Percentiles rank a stretch among this genome's conserved stretches.
phyloP scores from a whole-genome alignment of 148 eudicot genomes.

The Silene conica region DNA sequence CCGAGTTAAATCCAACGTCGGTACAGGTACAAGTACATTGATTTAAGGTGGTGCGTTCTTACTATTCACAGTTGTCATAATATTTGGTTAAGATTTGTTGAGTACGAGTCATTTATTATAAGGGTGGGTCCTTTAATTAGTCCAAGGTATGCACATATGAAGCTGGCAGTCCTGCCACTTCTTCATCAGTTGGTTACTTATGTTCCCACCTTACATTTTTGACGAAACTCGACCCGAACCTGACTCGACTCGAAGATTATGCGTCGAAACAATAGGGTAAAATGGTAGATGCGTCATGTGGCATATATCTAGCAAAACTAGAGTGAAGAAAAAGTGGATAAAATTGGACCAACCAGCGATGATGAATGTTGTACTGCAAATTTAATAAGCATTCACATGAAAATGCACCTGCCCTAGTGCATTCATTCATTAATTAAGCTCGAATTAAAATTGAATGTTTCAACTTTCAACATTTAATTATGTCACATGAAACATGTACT shows the following conservation, averaged over 20 bases:
- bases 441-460: not conserved
- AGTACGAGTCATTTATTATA: slow-evolving; percentile 6
- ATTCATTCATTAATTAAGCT: not conserved
- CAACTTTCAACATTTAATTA: not conserved
- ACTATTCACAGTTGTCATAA: slow-evolving; percentile 15
- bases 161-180: not conserved
- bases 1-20: too few relatives aligned
- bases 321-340: too few relatives aligned
- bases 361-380: not conserved
- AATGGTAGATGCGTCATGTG: too few relatives aligned
- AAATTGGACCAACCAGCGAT: too few relatives aligned
- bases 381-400: slow-evolving; percentile 7
- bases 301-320: too few relatives aligned
- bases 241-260: too few relatives aligned
- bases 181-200: not conserved
- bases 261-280: too few relatives aligned
- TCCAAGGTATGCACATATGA: slow-evolving; percentile 6
- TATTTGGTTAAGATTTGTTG: not conserved
- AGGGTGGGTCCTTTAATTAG: not conserved
- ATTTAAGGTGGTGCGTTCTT: slow-evolving; percentile 10
- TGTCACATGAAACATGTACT: slow-evolving; percentile 18
- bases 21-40: too few relatives aligned
- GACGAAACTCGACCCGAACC: too few relatives aligned
- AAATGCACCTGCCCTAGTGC: not conserved
- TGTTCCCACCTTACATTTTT: too few relatives aligned